Evolutionary conservation across 768 basidiomycete genomes (phyloP).

Genomic region (Fibroporia radiculosa): DNA sequence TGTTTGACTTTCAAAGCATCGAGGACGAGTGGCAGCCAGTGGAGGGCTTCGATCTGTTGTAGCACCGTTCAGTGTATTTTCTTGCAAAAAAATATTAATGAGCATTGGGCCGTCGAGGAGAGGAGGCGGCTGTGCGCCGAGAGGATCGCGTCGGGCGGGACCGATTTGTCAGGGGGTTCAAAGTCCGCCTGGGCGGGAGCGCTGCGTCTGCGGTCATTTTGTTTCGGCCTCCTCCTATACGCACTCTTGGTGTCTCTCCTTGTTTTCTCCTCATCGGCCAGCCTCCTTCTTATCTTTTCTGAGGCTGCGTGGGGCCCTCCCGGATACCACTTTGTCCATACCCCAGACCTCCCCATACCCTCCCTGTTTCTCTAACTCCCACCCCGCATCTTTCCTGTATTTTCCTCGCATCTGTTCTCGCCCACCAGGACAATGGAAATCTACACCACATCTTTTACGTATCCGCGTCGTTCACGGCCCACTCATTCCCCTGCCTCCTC

Average conservation of each 20-base stretch:
- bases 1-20: slow-evolving; percentile 49
- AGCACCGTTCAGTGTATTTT: too few species aligned
- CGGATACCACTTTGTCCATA: slow-evolving; percentile 29
- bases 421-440: slow-evolving; percentile 63
- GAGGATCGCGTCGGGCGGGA: neutral
- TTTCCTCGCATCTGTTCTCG: slow-evolving; percentile 16
- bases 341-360: slow-evolving; percentile 25
- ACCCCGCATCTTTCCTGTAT: slow-evolving; percentile 19
- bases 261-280: slow-evolving; percentile 21
- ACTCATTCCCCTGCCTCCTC: slow-evolving; percentile 55
- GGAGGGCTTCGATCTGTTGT: slow-evolving; percentile 30
- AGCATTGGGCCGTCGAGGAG: neutral
- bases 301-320: slow-evolving; percentile 23
- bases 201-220: slow-evolving; percentile 6
- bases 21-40: slow-evolving; percentile 42
- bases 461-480: slow-evolving; percentile 76
- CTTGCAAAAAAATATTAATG: too few species aligned
- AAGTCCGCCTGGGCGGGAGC: slow-evolving; percentile 1
- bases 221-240: slow-evolving; percentile 7
- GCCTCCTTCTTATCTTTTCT: slow-evolving; percentile 21
- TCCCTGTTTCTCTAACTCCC: slow-evolving; percentile 23
- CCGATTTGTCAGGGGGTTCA: slow-evolving; percentile 1
- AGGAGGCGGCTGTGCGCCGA: neutral
- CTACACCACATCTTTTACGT: slow-evolving; percentile 91
- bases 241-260: slow-evolving; percentile 17